Base-by-base conservation (phyloP, 2,329 filamentous ascomycete genomes). In the Blastomyces gilchristii region DNA sequence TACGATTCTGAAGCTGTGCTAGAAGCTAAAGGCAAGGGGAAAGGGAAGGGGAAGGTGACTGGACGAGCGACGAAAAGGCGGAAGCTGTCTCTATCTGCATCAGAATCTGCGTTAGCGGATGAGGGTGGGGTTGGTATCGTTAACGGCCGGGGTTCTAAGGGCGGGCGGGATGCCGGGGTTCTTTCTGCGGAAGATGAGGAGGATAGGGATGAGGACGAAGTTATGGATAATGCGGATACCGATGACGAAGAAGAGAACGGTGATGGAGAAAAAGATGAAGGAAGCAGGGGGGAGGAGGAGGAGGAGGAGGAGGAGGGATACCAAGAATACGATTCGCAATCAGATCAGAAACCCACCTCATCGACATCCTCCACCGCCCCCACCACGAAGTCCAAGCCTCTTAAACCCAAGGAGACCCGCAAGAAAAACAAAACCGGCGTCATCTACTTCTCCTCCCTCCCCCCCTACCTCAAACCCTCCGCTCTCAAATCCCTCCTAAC, bases 51-150 rank as follows among this genome's bases (percentile, higher is more conserved):
- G 45, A 31, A 50, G 75, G 72, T 25, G 2, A 5, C 31, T 18
- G 28, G 37, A n/a, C 37, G 60, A 1, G 84, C 83, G 22, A 80
- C 78, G 7, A 85, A 85, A 14, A 83, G 83, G 43, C 87, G 71
- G 69, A 87, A 84, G 62, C 85, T 78, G 61, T 87, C 18, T 39
- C 43, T 72, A 58, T 80, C 76, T 8, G 39, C 37, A 4, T 31
- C 12, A 8, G 28, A 14, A n/a, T 18, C 25, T 31, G 25, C 22
- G 7, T 56, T 61, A 12, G 67, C 63, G 8, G 65, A 62, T 2
- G 64, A 88, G 75, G 61, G 87, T 75, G 69, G 71, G 3, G 57
- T 62, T 14, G 67, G 64, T 14, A 65, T 62, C 2, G 65, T 65
- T 11, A 63, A 66, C 2, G 63, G 68, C 12, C 63, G 65, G 2